Evolutionary conservation across 2,329 filamentous ascomycete genomes (phyloP).

Genomic region (Paecilomyces dactylethromorphus): DNA sequence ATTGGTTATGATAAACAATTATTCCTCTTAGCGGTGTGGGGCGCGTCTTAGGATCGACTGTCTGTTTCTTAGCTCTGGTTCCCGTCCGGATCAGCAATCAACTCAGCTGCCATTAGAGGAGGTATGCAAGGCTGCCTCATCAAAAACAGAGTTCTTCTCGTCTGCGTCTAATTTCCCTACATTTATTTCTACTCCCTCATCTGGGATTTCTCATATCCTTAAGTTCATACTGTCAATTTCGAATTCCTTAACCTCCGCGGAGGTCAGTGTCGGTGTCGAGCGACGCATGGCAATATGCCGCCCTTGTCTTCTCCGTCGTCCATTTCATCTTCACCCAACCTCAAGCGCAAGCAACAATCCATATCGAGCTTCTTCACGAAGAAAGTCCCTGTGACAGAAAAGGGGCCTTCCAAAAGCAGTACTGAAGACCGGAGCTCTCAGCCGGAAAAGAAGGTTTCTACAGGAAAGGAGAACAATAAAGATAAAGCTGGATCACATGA

Average conservation of each 20-base stretch:
- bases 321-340: constrained; percentile 23
- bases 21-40: background rate
- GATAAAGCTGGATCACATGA: constrained; percentile 6
- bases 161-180: background rate
- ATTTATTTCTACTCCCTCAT: background rate
- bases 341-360: constrained; percentile 54
- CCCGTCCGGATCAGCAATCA: too few species aligned
- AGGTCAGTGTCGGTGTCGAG: background rate
- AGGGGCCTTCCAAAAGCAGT: constrained; percentile 6
- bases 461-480: constrained; percentile 6
- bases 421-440: constrained; percentile 5
- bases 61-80: too few species aligned
- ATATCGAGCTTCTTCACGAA: constrained; percentile 81
- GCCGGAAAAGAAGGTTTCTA: background rate
- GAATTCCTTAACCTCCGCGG: background rate
- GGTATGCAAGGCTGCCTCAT: background rate
- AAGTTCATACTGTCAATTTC: background rate
- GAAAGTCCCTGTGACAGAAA: constrained; percentile 32
- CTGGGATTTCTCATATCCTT: background rate
- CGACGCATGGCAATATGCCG: background rate
- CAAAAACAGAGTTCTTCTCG: background rate
- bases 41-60: background rate
- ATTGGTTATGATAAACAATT: background rate
- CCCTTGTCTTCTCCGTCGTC: constrained; percentile 29
- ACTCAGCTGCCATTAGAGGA: background rate